Percentiles rank a stretch among this genome's conserved stretches.
These are phyloP conservation scores for Periconia macrospinosa DNA, from an alignment of 2,329 filamentous ascomycete species.

Conservation along the genomic window DNA sequence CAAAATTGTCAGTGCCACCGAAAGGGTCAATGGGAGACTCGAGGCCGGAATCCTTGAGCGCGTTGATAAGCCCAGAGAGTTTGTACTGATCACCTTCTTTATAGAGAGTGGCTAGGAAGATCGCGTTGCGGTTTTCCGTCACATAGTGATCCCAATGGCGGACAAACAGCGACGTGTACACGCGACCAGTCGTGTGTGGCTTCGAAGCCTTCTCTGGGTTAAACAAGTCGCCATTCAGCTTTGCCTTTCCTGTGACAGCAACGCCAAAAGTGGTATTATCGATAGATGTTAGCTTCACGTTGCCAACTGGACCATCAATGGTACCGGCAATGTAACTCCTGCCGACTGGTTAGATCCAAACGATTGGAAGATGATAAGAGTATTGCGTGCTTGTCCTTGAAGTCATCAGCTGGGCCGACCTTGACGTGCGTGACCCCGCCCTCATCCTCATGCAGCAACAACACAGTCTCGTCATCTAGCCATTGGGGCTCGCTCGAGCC, in stretches of 20 bases:
- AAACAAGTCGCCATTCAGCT: constrained; percentile 69
- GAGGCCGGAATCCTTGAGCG: constrained; percentile 60
- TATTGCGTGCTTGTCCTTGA: constrained; percentile 32
- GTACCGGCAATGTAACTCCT: constrained; percentile 46
- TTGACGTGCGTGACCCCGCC: constrained; percentile 44
- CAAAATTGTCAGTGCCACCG: constrained; percentile 78
- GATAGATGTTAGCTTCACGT: constrained; percentile 51
- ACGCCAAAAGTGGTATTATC: constrained; percentile 45
- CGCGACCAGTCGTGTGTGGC: constrained; percentile 64
- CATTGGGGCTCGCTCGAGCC: constrained; percentile 73
- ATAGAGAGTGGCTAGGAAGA: constrained; percentile 70
- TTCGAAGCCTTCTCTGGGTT: constrained; percentile 65
- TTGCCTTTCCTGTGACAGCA: constrained; percentile 62
- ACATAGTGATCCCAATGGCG: constrained; percentile 83
- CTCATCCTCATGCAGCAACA: constrained; percentile 53
- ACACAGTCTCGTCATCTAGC: constrained; percentile 70
- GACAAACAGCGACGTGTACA: constrained; percentile 76
- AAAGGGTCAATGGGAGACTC: constrained; percentile 76
- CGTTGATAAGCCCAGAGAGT: constrained; percentile 60
- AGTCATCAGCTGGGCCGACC: constrained; percentile 36
- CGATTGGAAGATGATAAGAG: not conserved
- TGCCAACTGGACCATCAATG: constrained; percentile 51
- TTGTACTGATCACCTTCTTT: constrained; percentile 33
- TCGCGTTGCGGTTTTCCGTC: constrained; percentile 67
- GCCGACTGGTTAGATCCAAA: constrained; percentile 1